These are phyloP conservation scores for Paragyromitra xinjiangensis DNA, from an alignment of 495 filamentous ascomycete genomes.

Conservation along the genomic window DNA sequence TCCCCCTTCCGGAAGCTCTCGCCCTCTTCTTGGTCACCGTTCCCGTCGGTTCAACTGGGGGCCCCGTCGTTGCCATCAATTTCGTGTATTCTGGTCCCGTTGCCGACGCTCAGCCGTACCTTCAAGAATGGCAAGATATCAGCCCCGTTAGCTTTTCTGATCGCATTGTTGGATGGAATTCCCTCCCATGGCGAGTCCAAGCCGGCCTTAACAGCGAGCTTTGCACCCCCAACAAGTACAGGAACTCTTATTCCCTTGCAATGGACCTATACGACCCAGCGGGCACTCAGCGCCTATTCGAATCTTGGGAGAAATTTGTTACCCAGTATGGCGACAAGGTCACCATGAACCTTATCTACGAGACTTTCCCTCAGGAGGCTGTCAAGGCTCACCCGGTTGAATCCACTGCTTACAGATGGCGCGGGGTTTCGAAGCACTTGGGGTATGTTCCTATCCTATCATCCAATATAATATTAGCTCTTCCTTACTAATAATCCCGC, in stretches of 20 bases:
- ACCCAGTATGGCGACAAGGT: constrained; percentile 14
- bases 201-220: constrained; percentile 41
- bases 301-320: constrained; percentile 35
- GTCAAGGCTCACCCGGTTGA: constrained; percentile 49
- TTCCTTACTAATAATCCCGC: constrained; percentile 5
- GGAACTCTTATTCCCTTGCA: constrained; percentile 34
- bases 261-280: constrained; percentile 18
- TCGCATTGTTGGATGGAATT: constrained; percentile 32
- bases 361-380: constrained; percentile 58
- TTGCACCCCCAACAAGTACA: constrained; percentile 42
- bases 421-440: constrained; percentile 54
- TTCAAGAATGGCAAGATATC: constrained; percentile 19
- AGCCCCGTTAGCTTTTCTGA: constrained; percentile 29
- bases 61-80: constrained; percentile 28
- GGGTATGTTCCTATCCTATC: constrained; percentile 51
- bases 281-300: constrained; percentile 23
- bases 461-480: neutral
- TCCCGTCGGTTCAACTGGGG: constrained; percentile 34
- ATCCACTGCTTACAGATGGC: constrained; percentile 59
- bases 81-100: constrained; percentile 33
- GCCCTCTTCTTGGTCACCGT: constrained; percentile 33
- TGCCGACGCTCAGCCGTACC: constrained; percentile 7
- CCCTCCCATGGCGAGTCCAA: constrained; percentile 36
- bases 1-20: constrained; percentile 4
- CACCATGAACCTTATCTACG: constrained; percentile 42